Base-by-base conservation (phyloP, 2,329 filamentous ascomycete genomes). In the Aphanoascus verrucosus region DNA sequence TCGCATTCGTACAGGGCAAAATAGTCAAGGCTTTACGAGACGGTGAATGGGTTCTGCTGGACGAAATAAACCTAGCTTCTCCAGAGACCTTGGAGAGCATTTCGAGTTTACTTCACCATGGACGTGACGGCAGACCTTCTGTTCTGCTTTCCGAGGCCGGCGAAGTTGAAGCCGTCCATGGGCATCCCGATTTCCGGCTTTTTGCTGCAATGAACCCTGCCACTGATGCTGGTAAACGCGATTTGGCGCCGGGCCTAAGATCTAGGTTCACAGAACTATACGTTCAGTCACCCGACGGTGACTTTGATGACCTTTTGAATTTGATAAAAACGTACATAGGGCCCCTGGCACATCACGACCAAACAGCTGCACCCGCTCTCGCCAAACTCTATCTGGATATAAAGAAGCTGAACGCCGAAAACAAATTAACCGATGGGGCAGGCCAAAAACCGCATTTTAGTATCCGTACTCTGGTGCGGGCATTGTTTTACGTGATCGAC, bases 141-240 rank as follows among this genome's bases (percentile, higher is more conserved):
- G 83, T 98, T 44, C 73, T 98, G 3, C 77, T 99, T 6, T 90
- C 90, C 0, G 93, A 99, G 71, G 93, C 89, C 38, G 93, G 93
- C 37, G 89, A 93, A 61, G 88, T 95, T 42, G 88, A 97, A 67
- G 82, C 90, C 59, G 84, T 98, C 35, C 78, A 84, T 56, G 93
- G 90, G 0, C 91, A 98, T 67, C 84, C 88, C 0, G 83, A 95
- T 59, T 98, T 99, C 67, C 83, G 93, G 38, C 86, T 99, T 12
- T 98, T 99, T 65, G 94, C 88, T 49, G 93, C 94, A 28, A 99
- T 99, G 93, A 99, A 99, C 64, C 93, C 93, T 31, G 93, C 93
- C 4, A 98, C 93, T 2, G 93, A 99, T 72, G 83, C 96, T 53
- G 93, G 94, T 56, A 99, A 98, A 71, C 84, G 91, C 53, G 93